Evolutionary conservation across 1,139 yeast species (phyloP).

Genomic region (Taphrina betulina): DNA sequence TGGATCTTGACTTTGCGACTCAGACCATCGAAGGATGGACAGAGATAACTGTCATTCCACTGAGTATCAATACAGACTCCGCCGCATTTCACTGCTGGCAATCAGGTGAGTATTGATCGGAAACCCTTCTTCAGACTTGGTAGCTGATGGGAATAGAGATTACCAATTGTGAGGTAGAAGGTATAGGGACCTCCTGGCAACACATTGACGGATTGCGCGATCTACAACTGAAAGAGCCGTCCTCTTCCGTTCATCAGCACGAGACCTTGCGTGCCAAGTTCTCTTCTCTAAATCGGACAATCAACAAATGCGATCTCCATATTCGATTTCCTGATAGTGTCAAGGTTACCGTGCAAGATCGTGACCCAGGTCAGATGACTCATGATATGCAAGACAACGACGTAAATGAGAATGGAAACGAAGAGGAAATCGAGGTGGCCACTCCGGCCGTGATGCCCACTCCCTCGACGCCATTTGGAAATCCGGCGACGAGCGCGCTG

Average conservation of each 20-base stretch:
- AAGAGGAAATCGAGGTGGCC: constrained; percentile 42
- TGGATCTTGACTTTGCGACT: constrained; percentile 22
- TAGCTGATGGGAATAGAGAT: constrained; percentile 46
- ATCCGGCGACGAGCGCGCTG: neutral
- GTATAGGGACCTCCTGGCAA: constrained; percentile 52
- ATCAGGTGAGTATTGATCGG: constrained; percentile 45
- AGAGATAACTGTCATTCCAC: constrained; percentile 76
- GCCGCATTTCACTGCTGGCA: constrained; percentile 81
- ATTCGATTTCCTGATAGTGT: constrained; percentile 72
- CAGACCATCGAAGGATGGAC: constrained; percentile 59
- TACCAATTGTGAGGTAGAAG: constrained; percentile 63
- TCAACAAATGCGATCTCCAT: constrained; percentile 68
- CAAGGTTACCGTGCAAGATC: constrained; percentile 47
- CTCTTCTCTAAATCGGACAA: constrained; percentile 42
- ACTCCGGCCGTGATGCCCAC: constrained; percentile 40
- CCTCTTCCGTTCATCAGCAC: constrained; percentile 37
- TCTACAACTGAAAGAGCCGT: constrained; percentile 46
- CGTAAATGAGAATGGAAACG: constrained; percentile 47
- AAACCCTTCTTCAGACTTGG: neutral
- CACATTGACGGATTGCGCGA: constrained; percentile 62
- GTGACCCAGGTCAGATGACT: constrained; percentile 32
- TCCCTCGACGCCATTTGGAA: constrained; percentile 19
- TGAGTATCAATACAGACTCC: constrained; percentile 56
- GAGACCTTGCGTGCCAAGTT: constrained; percentile 52
- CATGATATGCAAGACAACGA: constrained; percentile 14